Evolutionary conservation across 2,329 filamentous ascomycete genomes (phyloP).

Genomic region (Fusarium chlamydosporum): DNA sequence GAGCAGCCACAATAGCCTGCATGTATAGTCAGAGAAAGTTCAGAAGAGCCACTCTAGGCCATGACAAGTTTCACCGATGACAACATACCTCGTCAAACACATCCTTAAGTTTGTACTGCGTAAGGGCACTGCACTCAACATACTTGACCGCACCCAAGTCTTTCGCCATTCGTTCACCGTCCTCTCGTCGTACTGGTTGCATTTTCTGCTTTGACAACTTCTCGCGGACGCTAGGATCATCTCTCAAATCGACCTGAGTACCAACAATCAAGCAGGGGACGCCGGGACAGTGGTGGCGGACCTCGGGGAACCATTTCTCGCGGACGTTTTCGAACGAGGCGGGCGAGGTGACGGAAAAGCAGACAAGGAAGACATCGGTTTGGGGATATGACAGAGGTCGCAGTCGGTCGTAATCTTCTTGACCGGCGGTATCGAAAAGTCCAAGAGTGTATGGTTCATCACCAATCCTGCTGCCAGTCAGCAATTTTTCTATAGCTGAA

Average conservation of each 20-base stretch:
- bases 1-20: conserved; percentile 95
- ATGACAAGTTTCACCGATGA: background rate
- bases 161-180: conserved; percentile 96
- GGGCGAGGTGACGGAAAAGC: conserved; percentile 97
- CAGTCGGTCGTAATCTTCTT: conserved; percentile 99
- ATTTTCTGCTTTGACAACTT: conserved; percentile 98
- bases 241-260: conserved; percentile 95
- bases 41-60: too few species aligned
- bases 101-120: conserved; percentile 98
- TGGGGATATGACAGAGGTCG: conserved; percentile 97
- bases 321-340: conserved; percentile 99
- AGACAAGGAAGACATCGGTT: conserved; percentile 98
- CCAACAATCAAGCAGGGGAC: conserved; percentile 98
- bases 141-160: conserved; percentile 98
- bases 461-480: conserved; percentile 80
- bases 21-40: conserved; percentile 33
- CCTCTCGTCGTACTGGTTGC: conserved; percentile 90
- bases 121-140: conserved; percentile 97
- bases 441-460: conserved; percentile 98
- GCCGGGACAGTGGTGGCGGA: conserved; percentile 97
- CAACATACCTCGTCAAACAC: conserved; percentile 94
- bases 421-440: conserved; percentile 97
- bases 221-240: conserved; percentile 87
- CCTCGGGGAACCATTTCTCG: conserved; percentile 99
- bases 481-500: conserved; percentile 15